phyloP scores from a whole-genome alignment of 2,329 filamentous ascomycete species.

The Ophiostoma piceae region DNA sequence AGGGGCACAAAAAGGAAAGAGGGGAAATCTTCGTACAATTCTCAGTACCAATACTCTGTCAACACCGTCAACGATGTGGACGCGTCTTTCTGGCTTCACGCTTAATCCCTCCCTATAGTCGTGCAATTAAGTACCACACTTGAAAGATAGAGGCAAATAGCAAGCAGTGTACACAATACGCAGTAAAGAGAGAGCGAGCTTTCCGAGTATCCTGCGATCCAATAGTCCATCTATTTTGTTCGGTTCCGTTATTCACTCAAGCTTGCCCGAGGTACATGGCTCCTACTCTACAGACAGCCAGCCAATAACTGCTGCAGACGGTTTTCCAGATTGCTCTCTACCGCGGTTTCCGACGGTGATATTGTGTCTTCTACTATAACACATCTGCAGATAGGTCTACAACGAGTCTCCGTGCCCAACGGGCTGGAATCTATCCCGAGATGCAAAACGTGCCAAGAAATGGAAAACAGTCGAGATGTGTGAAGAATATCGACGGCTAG shows the following conservation, averaged over 20 bases:
- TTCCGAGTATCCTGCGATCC: no score
- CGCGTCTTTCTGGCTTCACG: not conserved
- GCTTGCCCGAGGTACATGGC: not conserved
- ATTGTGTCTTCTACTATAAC: not conserved
- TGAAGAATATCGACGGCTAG: not conserved
- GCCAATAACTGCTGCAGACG: not conserved
- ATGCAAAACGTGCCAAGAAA: conserved; percentile 25
- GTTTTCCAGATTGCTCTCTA: not conserved
- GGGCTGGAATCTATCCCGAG: not conserved
- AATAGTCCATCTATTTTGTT: not conserved
- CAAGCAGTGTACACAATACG: not conserved
- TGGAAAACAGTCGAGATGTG: not conserved
- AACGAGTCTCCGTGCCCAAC: conserved; percentile 16
- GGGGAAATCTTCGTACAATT: not conserved
- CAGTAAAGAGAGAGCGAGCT: not conserved
- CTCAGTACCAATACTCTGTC: not conserved
- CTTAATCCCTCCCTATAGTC: conserved; percentile 5
- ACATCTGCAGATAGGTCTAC: not conserved
- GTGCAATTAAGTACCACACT: conserved; percentile 3
- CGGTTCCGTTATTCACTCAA: not conserved
- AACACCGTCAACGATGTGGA: not conserved
- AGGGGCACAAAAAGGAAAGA: not conserved
- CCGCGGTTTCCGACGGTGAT: not conserved
- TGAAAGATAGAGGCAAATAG: no score
- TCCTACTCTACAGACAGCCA: not conserved